Conservation (phyloP, 2,329 filamentous ascomycete species). For the Penicillium sp. region DNA sequence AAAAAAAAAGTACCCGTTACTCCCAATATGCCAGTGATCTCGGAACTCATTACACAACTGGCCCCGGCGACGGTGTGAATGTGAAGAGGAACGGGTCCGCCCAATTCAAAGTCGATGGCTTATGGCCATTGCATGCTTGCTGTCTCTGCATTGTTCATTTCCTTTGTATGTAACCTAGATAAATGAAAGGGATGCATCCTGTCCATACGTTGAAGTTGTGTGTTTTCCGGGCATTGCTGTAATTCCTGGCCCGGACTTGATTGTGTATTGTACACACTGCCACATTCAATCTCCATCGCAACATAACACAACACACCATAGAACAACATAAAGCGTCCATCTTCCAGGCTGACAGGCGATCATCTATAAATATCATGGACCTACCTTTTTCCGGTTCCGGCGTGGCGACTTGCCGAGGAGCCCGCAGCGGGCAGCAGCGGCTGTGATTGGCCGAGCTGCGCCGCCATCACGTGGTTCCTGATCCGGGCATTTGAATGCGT, state of each 20-base stretch:
- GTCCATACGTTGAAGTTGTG: not conserved
- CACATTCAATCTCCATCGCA: not conserved
- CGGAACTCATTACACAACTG: not conserved
- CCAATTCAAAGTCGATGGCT: slow-evolving; percentile 7
- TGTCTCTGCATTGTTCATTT: slow-evolving; percentile 12
- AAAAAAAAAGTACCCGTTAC: not conserved
- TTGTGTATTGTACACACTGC: not conserved
- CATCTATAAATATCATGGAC: not conserved
- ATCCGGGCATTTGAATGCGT: slow-evolving; percentile 2
- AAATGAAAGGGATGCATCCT: slow-evolving; percentile 11
- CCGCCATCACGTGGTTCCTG: slow-evolving; percentile 4
- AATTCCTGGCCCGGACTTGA: too few relatives aligned
- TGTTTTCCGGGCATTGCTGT: not conserved
- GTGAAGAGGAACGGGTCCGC: not conserved
- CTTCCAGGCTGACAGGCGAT: too few relatives aligned
- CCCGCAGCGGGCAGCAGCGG: not conserved
- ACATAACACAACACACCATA: not conserved
- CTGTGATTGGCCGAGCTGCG: not conserved
- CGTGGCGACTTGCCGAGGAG: not conserved
- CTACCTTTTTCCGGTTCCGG: not conserved
- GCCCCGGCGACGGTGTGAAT: not conserved
- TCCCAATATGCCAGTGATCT: not conserved
- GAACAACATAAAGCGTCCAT: too few relatives aligned
- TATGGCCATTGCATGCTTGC: slow-evolving; percentile 2
- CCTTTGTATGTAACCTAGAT: slow-evolving; percentile 17